Evolutionary conservation across 371 early-diverging fungal genomes (phyloP).

Genomic region (Choanephora cucurbitarum): DNA sequence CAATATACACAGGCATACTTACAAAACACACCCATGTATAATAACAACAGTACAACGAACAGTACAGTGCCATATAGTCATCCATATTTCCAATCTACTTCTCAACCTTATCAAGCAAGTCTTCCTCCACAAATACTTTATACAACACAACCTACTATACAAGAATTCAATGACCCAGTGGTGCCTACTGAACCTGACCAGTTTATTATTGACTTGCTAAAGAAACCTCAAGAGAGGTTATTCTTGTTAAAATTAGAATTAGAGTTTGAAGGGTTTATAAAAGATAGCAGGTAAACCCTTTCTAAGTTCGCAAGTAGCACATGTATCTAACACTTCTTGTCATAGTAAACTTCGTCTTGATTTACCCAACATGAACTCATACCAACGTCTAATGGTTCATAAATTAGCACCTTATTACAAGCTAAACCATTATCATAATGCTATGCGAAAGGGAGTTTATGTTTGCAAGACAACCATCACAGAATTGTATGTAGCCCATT

Average conservation of each 20-base stretch:
- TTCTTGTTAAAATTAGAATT: conserved; percentile 75
- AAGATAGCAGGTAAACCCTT: conserved; percentile 59
- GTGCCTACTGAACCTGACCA: conserved; percentile 48
- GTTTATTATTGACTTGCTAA: conserved; percentile 69
- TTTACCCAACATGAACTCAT: conserved; percentile 77
- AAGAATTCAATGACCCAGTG: conserved; percentile 18
- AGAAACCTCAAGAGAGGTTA: conserved; percentile 67
- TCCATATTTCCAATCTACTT: conserved; percentile 1
- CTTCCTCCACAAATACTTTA: conserved; percentile 13
- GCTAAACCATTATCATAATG: conserved; percentile 65
- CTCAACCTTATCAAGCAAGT: conserved; percentile 12
- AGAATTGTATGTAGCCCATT: conserved; percentile 66
- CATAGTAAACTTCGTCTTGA: conserved; percentile 47
- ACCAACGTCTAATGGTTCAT: conserved; percentile 77
- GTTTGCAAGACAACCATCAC: conserved; percentile 63
- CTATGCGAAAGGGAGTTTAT: conserved; percentile 59
- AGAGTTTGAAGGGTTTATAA: conserved; percentile 68
- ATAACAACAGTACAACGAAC: neutral
- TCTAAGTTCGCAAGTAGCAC: too few relatives aligned
- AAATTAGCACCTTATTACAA: conserved; percentile 74
- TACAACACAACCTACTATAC: conserved; percentile 6
- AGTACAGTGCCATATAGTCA: conserved; percentile 1
- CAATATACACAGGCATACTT: neutral
- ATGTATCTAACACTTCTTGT: too few relatives aligned
- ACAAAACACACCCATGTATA: neutral